A percentile compares a stretch with the other conserved stretches of the same genome.
These are phyloP conservation scores for Waltiozyma sp. DNA, from an alignment of 1,139 yeast genomes.

Conservation along the genomic window DNA sequence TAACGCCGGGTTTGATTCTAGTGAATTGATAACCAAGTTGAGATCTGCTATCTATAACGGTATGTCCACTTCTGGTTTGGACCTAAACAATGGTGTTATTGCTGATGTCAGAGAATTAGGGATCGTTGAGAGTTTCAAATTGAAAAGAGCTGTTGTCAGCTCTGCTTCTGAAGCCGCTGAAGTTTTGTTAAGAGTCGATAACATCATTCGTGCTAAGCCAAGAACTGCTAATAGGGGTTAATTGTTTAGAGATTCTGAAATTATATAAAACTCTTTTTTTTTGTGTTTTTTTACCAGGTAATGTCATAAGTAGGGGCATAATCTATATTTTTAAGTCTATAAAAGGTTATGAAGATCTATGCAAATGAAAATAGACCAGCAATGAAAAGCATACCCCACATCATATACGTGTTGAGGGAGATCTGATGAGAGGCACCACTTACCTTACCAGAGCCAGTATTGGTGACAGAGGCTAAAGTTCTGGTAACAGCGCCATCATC, in stretches of 20 bases:
- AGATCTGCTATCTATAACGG: conserved; percentile 92
- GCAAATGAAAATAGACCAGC: not conserved
- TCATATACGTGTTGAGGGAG: conserved; percentile 9
- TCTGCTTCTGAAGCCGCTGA: conserved; percentile 97
- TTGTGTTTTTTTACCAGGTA: too few species aligned
- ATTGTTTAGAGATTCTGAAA: not conserved
- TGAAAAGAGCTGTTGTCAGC: conserved; percentile 90
- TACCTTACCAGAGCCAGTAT: conserved; percentile 16
- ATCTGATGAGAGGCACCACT: conserved; percentile 7
- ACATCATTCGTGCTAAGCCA: conserved; percentile 93
- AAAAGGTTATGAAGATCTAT: too few species aligned
- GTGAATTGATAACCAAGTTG: conserved; percentile 82
- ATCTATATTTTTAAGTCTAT: too few species aligned
- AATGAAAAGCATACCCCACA: conserved; percentile 8
- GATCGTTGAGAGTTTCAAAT: conserved; percentile 81
- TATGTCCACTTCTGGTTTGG: conserved; percentile 82
- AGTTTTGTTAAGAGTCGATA: conserved; percentile 87
- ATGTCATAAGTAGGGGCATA: too few species aligned
- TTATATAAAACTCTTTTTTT: too few species aligned
- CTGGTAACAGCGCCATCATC: conserved; percentile 10
- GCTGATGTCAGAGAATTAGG: conserved; percentile 95
- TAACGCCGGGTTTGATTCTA: conserved; percentile 93
- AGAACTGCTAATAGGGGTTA: conserved; percentile 78
- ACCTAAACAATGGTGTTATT: conserved; percentile 69
- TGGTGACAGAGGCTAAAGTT: conserved; percentile 16